A percentile compares a stretch with the other conserved stretches of the same genome.
phyloP scores from a whole-genome alignment of 768 basidiomycete genomes.

The Epithele typhae region DNA sequence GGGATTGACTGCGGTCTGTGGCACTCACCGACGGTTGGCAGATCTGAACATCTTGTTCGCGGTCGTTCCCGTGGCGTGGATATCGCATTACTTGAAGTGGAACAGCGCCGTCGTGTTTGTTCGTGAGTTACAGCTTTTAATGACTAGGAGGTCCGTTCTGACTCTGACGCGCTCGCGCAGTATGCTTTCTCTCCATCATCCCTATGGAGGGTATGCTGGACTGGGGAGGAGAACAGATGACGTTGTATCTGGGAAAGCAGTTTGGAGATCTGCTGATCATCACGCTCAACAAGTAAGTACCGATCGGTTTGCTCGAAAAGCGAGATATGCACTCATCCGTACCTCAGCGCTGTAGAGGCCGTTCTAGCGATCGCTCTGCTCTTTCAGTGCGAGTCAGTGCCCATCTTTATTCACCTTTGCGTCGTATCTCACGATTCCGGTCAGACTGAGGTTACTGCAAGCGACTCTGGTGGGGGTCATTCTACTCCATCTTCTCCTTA shows the following conservation, averaged over 20 bases:
- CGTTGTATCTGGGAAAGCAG: slow-evolving; percentile 47
- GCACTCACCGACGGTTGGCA: slow-evolving; percentile 1
- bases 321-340: background rate
- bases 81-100: slow-evolving; percentile 24
- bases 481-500: slow-evolving; percentile 65
- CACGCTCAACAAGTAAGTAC: slow-evolving; percentile 58
- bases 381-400: slow-evolving; percentile 60
- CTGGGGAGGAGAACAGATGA: slow-evolving; percentile 53
- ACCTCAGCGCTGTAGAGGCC: slow-evolving; percentile 58
- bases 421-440: background rate
- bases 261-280: slow-evolving; percentile 62
- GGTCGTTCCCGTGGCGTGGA: slow-evolving; percentile 52
- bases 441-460: slow-evolving; percentile 59
- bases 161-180: background rate
- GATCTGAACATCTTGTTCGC: slow-evolving; percentile 50
- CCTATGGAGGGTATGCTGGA: slow-evolving; percentile 67
- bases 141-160: too few relatives aligned
- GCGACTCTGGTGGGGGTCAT: slow-evolving; percentile 69
- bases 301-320: background rate
- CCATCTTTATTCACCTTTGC: background rate
- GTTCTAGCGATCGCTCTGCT: slow-evolving; percentile 66
- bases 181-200: slow-evolving; percentile 38
- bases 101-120: slow-evolving; percentile 37
- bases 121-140: slow-evolving; percentile 30
- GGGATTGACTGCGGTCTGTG: too few relatives aligned